phyloP scores from a whole-genome alignment of 1,284 basidiomycete genomes.

The Peniophora sp. region DNA sequence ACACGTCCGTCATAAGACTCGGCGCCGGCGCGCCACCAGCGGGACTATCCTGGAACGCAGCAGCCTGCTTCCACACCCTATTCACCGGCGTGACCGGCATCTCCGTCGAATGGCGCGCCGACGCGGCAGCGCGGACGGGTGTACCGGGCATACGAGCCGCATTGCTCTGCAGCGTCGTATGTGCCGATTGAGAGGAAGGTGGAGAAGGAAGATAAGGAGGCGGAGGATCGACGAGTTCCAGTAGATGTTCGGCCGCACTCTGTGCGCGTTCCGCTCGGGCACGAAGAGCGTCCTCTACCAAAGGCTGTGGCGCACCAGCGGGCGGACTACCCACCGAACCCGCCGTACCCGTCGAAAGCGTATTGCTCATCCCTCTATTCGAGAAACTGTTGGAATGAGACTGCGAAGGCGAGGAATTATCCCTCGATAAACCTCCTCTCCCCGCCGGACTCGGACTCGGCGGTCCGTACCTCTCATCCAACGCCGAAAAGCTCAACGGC shows the following conservation, averaged over 20 bases:
- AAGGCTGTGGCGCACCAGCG: constrained; percentile 33
- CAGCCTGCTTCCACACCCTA: constrained; percentile 60
- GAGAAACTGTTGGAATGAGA: constrained; percentile 24
- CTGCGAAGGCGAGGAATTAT: constrained; percentile 20
- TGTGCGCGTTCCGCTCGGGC: constrained; percentile 85
- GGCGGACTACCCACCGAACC: constrained; percentile 18
- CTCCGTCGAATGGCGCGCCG: constrained; percentile 5
- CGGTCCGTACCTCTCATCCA: constrained; percentile 45
- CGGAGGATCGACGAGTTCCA: constrained; percentile 74
- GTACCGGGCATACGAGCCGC: constrained; percentile 34
- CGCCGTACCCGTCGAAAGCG: constrained; percentile 34
- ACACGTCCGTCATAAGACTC: constrained; percentile 55
- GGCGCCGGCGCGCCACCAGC: constrained; percentile 39
- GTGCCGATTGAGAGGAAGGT: constrained; percentile 37
- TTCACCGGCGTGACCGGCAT: constrained; percentile 56
- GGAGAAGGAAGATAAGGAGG: constrained; percentile 39
- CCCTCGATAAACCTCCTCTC: constrained; percentile 19
- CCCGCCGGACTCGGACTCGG: constrained; percentile 4
- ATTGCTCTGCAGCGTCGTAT: constrained; percentile 29
- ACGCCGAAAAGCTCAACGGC: constrained; percentile 64
- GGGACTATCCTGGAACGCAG: constrained; percentile 74
- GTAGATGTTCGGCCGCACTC: constrained; percentile 73
- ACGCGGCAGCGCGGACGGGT: constrained; percentile 19
- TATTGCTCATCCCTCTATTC: constrained; percentile 42
- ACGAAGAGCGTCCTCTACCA: constrained; percentile 76